phyloP scores from a whole-genome alignment of 257 asterid species.

The Henckelia pumila region DNA sequence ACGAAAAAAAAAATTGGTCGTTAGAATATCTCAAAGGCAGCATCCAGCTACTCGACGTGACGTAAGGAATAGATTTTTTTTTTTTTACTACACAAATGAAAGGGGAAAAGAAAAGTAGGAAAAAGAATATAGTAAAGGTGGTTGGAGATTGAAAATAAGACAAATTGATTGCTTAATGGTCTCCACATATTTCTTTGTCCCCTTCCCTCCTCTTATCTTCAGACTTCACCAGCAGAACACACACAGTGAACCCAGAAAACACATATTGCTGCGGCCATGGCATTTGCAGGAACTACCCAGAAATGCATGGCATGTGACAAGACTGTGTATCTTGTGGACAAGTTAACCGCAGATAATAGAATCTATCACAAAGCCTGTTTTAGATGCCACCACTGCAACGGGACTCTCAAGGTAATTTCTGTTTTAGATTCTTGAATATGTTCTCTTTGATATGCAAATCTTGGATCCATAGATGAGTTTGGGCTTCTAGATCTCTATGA shows the following conservation, averaged over 20 bases:
- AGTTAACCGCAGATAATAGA: slow-evolving; percentile 86
- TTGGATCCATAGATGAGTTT: not conserved
- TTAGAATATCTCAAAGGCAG: too few species aligned
- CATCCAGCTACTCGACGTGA: too few species aligned
- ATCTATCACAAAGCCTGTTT: slow-evolving; percentile 91
- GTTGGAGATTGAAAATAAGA: slow-evolving; percentile 42
- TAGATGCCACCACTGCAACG: slow-evolving; percentile 95
- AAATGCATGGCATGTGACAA: slow-evolving; percentile 95
- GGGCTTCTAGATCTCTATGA: not conserved
- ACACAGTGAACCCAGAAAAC: not conserved
- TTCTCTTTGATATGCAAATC: not conserved
- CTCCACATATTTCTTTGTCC: slow-evolving; percentile 22
- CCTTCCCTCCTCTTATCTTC: slow-evolving; percentile 33
- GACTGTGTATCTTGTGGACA: slow-evolving; percentile 91
- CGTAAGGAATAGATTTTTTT: not conserved
- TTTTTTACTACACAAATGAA: not conserved
- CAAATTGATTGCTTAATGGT: slow-evolving; percentile 36
- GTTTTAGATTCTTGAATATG: not conserved
- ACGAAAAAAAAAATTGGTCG: too few species aligned
- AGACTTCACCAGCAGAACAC: slow-evolving; percentile 14
- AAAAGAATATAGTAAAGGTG: slow-evolving; percentile 13
- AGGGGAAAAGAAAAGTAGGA: not conserved
- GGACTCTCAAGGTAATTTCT: slow-evolving; percentile 93
- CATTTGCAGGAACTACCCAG: slow-evolving; percentile 98
- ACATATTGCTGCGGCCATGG: slow-evolving; percentile 44